phyloP scores from a whole-genome alignment of 2,329 filamentous ascomycete species.

The Aspergillus luchuensis region DNA sequence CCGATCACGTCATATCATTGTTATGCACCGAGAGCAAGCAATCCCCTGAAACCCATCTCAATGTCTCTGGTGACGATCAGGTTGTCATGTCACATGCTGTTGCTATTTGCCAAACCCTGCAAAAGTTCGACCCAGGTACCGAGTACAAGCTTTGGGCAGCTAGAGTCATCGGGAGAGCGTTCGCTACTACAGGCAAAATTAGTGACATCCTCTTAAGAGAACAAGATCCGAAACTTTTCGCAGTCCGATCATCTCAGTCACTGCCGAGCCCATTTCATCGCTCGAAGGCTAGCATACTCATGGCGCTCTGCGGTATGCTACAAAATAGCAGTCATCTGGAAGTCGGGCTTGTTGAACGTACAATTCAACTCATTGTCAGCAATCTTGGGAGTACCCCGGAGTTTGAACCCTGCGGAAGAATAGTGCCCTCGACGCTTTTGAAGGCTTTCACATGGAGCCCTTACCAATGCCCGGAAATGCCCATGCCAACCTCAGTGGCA shows the following conservation, averaged over 20 bases:
- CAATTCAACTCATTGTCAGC: conserved; percentile 47
- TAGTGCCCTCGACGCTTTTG: conserved; percentile 41
- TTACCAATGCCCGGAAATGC: conserved; percentile 42
- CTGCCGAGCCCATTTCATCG: conserved; percentile 21
- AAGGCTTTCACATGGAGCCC: conserved; percentile 46
- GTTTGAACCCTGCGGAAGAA: conserved; percentile 36
- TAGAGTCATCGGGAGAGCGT: conserved; percentile 79
- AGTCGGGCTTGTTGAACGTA: conserved; percentile 47
- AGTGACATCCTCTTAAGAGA: conserved; percentile 50
- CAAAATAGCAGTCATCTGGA: conserved; percentile 57
- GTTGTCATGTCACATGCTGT: conserved; percentile 64
- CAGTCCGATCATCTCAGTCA: conserved; percentile 11
- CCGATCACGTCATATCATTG: conserved; percentile 42
- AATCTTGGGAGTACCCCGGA: conserved; percentile 33
- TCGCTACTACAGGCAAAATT: conserved; percentile 71
- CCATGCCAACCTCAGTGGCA: conserved; percentile 23
- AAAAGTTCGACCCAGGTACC: conserved; percentile 62
- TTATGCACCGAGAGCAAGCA: conserved; percentile 74
- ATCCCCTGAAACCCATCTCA: conserved; percentile 59
- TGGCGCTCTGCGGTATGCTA: conserved; percentile 63
- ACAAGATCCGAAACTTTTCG: conserved; percentile 35
- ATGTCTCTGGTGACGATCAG: conserved; percentile 69
- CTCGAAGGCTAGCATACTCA: conserved; percentile 66
- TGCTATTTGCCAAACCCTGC: conserved; percentile 75
- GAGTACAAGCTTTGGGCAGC: conserved; percentile 84